A percentile compares a stretch with the other conserved stretches of the same genome.
phyloP scores from a whole-genome alignment of 495 filamentous ascomycete genomes.

The Penicillium steckii region DNA sequence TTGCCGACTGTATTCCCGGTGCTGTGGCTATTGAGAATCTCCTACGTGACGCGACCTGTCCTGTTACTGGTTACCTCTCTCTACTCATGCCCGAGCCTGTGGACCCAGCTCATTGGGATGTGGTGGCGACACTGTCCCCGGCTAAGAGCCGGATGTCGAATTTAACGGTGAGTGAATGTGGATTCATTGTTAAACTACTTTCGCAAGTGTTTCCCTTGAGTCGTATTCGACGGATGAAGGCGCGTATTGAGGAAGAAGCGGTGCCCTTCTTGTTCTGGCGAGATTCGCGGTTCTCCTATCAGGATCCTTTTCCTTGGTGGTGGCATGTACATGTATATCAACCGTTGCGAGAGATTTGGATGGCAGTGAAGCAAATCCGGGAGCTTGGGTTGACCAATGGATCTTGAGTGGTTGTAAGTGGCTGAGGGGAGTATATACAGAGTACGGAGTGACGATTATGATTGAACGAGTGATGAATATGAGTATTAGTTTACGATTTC shows the following conservation, averaged over 20 bases:
- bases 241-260: conserved; percentile 8
- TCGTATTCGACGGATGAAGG: conserved; percentile 4
- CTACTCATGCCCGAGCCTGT: conserved; percentile 25
- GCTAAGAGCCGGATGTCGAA: background rate
- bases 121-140: conserved; percentile 15
- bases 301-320: conserved; percentile 48
- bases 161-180: background rate
- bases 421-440: conserved; percentile 1
- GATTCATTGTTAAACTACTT: background rate
- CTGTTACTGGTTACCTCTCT: conserved; percentile 36
- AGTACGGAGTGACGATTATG: conserved; percentile 8
- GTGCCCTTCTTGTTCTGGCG: conserved; percentile 32
- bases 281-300: conserved; percentile 29
- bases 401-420: background rate
- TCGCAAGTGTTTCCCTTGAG: conserved; percentile 13
- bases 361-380: conserved; percentile 24
- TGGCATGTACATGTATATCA: conserved; percentile 43
- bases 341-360: conserved; percentile 33
- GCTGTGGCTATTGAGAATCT: conserved; percentile 27
- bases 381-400: conserved; percentile 10
- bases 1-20: conserved; percentile 38
- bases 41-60: conserved; percentile 20
- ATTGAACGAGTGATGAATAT: background rate
- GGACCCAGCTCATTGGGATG: conserved; percentile 7
- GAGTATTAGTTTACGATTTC: background rate